phyloP scores from a whole-genome alignment of 352 stramenopile species.

The Blastocystis sp. region DNA sequence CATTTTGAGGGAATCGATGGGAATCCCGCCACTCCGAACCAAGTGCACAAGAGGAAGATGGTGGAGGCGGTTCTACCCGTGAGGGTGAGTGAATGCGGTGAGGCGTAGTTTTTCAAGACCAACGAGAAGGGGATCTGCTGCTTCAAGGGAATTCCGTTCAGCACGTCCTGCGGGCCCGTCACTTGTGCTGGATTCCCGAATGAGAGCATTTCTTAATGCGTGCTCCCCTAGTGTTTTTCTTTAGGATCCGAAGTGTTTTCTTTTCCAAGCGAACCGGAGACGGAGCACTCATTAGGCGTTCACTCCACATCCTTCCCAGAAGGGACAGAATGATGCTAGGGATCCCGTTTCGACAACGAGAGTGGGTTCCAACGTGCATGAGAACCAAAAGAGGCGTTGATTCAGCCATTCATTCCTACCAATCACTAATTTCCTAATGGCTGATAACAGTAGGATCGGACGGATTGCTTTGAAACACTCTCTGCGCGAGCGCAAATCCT shows the following conservation, averaged over 20 bases:
- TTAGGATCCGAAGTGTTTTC: too few species aligned
- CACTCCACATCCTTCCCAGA: too few species aligned
- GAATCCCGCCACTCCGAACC: conserved; percentile 35
- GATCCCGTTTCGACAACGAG: too few species aligned
- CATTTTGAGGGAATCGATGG: conserved; percentile 71
- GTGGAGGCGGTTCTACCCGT: conserved; percentile 54
- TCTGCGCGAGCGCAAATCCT: neutral
- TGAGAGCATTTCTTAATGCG: conserved; percentile 22
- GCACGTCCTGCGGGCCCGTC: conserved; percentile 13
- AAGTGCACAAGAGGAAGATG: conserved; percentile 73
- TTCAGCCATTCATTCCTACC: neutral
- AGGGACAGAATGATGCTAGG: too few species aligned
- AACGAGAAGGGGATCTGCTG: conserved; percentile 34
- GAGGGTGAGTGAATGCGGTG: neutral
- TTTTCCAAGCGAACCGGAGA: too few species aligned
- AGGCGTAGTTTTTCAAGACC: conserved; percentile 45
- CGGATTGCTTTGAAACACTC: neutral
- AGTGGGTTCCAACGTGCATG: conserved; percentile 19
- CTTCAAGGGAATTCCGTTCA: conserved; percentile 63
- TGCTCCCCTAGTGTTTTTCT: too few species aligned
- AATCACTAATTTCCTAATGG: conserved; percentile 52
- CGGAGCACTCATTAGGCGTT: too few species aligned
- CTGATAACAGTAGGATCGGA: conserved; percentile 62
- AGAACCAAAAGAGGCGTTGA: conserved; percentile 6
- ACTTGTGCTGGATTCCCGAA: conserved; percentile 25